Evolutionary conservation across 768 basidiomycete species (phyloP).

Genomic region (Psilocybe azurescens): DNA sequence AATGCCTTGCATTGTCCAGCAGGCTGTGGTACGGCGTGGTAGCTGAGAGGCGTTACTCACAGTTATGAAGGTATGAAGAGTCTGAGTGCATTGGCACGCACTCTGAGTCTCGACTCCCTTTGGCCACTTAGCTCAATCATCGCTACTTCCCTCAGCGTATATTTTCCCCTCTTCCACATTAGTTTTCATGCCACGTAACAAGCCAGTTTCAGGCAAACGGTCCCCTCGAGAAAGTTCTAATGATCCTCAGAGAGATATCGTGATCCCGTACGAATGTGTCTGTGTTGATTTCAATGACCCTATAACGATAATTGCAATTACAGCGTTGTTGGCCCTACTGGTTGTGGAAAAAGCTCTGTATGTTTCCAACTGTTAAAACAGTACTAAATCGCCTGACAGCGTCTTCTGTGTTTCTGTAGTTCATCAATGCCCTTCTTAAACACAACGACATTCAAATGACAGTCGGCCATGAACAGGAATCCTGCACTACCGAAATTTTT

Average conservation of each 20-base stretch:
- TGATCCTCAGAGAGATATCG: neutral
- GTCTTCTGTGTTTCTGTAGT: neutral
- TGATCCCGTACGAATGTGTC: neutral
- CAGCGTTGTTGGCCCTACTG: constrained; percentile 2
- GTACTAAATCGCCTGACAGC: too few species aligned
- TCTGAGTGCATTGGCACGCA: too few species aligned
- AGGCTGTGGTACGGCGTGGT: too few species aligned
- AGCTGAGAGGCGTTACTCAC: too few species aligned
- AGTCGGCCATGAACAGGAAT: neutral
- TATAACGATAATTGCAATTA: neutral
- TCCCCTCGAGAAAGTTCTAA: neutral
- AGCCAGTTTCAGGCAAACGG: too few species aligned
- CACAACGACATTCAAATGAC: neutral
- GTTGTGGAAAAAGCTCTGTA: neutral
- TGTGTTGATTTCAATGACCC: neutral
- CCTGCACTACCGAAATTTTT: neutral
- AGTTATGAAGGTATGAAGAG: too few species aligned
- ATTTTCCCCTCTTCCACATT: too few species aligned
- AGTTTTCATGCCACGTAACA: too few species aligned
- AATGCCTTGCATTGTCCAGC: too few species aligned
- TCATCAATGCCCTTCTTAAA: neutral
- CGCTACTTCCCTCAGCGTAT: too few species aligned
- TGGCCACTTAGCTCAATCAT: too few species aligned
- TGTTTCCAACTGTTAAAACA: neutral
- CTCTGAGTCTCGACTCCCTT: too few species aligned